Percentiles rank a stretch among this genome's conserved stretches.
Conservation (phyloP, 2,329 filamentous ascomycete species). For the Sclerotinia trifoliorum region DNA sequence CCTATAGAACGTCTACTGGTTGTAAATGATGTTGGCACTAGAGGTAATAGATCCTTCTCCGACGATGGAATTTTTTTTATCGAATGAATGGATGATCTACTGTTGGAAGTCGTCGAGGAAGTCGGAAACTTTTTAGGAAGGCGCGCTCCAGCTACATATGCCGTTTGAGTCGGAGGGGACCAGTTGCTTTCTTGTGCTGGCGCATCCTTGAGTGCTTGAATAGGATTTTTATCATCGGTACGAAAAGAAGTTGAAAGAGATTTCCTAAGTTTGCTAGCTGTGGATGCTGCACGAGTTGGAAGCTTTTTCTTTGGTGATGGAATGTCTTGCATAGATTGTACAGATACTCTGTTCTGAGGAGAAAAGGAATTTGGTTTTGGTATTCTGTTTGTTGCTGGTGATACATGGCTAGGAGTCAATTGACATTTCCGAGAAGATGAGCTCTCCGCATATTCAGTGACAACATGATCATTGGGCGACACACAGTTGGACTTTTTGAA, state of each 20-base stretch:
- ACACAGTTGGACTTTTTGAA: neutral
- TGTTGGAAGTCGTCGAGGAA: neutral
- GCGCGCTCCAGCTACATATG: neutral
- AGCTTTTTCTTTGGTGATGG: neutral
- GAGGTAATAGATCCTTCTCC: neutral
- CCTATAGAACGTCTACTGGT: slow-evolving; percentile 2
- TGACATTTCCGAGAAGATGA: neutral
- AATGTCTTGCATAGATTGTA: slow-evolving; percentile 6
- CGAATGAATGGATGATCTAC: slow-evolving; percentile 7
- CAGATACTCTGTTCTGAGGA: neutral
- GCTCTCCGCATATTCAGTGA: neutral
- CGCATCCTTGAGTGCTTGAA: neutral
- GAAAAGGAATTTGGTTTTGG: neutral
- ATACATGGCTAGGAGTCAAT: neutral
- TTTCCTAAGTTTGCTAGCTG: slow-evolving; percentile 1
- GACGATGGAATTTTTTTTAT: neutral
- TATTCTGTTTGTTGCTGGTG: neutral
- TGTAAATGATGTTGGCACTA: neutral
- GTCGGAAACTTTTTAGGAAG: neutral
- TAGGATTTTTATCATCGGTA: neutral
- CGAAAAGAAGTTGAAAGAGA: slow-evolving; percentile 3
- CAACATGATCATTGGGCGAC: neutral
- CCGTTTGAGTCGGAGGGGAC: neutral
- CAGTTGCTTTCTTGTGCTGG: neutral
- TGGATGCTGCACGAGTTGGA: neutral